Evolutionary conservation across 2,329 filamentous ascomycete species (phyloP), one percentile per base, ranked within the genome.

Genomic region (Penicillium sp.): DNA sequence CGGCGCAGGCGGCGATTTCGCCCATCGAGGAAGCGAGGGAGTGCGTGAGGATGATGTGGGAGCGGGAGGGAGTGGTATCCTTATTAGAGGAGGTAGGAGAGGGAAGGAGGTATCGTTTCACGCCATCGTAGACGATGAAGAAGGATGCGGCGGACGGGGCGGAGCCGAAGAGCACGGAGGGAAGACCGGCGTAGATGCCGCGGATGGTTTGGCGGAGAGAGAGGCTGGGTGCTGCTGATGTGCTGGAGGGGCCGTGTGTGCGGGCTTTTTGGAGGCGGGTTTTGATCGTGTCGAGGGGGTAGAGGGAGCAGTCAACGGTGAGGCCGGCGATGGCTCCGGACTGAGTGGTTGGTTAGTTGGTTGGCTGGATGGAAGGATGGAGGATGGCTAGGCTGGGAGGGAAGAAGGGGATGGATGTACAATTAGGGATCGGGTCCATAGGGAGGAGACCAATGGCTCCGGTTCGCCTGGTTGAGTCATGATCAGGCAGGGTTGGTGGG

Each of bases 251-350:
- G 57, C 59, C 89, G 68, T 80, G 80, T 55, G 89, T 63, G 49
- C 68, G 64, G 51, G 66, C 68, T 57, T 70, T 71, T 54, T 98
- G 93, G 7, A 98, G 87, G 13, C 93, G 89, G 38, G 94, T 98
- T 75, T 98, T 98, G 66, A 98, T 84, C 0, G 93, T 98, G 79
- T 98, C 93, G 77, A 98, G 88, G 0, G 93, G 93, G 76, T 87
- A 98, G 66, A 98, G 87, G 49, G 89, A 89, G 64, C 95, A 84
- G 79, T 98, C 93, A 70, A 97, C 93, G 13, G 90, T 95, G 42
- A 93, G 93, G 66, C 93, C 93, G 59, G 93, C 93, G 58, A 96
- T 75, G 64, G 84, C 93, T 69, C 93, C 93, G 60, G 93, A 88
- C 77, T 85, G 62, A 28, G 45, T n/a, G 21, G 21, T 17, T n/a